A percentile compares a stretch with the other conserved stretches of the same genome.
Evolutionary conservation across 139 green algal genomes (phyloP).

Genomic region (Spirogloea muscicola): DNA sequence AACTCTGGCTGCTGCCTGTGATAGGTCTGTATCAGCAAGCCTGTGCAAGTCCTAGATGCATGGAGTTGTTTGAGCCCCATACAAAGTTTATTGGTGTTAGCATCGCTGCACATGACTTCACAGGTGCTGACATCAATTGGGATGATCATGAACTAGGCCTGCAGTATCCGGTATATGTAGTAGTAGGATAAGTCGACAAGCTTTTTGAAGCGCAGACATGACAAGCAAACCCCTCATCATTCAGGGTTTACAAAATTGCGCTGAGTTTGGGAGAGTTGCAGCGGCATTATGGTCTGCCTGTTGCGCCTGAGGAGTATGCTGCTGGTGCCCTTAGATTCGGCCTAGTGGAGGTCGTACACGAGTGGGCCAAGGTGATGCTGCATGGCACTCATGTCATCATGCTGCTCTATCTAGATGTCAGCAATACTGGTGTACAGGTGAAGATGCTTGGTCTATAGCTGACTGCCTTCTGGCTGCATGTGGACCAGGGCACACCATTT

Average conservation of each 20-base stretch:
- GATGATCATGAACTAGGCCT: not conserved
- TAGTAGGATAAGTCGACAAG: not conserved
- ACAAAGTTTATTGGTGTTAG: not conserved
- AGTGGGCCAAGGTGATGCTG: conserved; percentile 78
- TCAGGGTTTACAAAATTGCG: conserved; percentile 35
- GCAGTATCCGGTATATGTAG: not conserved
- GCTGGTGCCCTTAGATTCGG: conserved; percentile 60
- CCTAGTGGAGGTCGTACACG: conserved; percentile 84
- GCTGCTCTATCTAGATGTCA: not conserved
- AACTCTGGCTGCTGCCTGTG: conserved; percentile 44
- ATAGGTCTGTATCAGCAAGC: conserved; percentile 8
- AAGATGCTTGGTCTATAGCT: too few species aligned
- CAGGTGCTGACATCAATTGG: not conserved
- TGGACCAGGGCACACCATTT: conserved; percentile 81
- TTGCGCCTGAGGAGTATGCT: conserved; percentile 72
- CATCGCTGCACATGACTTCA: not conserved
- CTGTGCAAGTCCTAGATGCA: not conserved
- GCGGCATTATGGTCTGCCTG: conserved; percentile 31
- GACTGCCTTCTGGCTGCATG: too few species aligned
- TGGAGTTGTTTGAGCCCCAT: not conserved
- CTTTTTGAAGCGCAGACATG: not conserved
- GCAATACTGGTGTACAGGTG: not conserved
- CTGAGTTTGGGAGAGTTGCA: conserved; percentile 59
- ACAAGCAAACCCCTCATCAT: too few species aligned
- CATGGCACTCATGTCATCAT: not conserved